phyloP scores from a whole-genome alignment of 192 early-diverging fungal species.

The Coemansia interrupta region DNA sequence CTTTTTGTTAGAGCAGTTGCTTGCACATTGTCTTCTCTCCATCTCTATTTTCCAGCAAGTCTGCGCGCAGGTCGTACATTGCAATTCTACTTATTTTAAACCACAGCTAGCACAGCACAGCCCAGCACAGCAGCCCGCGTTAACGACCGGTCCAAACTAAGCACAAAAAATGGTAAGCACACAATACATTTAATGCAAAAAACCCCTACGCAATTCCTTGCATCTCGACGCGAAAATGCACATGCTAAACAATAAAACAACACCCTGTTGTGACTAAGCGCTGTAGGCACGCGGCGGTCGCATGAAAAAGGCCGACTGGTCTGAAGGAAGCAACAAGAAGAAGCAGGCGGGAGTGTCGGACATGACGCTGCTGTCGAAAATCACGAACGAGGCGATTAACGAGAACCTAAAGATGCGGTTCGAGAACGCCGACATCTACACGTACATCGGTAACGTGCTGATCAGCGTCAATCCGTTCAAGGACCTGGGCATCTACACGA shows the following conservation, averaged over 20 bases:
- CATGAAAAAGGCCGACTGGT: conserved; percentile 65
- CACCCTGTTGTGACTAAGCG: too few relatives aligned
- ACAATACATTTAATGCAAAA: too few relatives aligned
- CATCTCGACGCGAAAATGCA: too few relatives aligned
- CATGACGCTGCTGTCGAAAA: conserved; percentile 89
- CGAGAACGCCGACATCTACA: conserved; percentile 75
- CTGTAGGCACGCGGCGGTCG: conserved; percentile 43
- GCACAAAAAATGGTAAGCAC: too few relatives aligned
- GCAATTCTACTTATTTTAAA: too few relatives aligned
- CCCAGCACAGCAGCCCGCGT: too few relatives aligned
- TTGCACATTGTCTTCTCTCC: conserved; percentile 3
- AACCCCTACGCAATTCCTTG: too few relatives aligned
- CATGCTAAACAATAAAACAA: neutral
- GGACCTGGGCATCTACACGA: conserved; percentile 91
- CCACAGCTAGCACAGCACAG: too few relatives aligned
- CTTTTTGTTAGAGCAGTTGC: neutral
- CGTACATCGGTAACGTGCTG: conserved; percentile 91
- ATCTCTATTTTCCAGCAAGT: neutral
- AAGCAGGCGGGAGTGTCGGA: conserved; percentile 80
- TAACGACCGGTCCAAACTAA: too few relatives aligned
- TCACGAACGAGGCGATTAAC: conserved; percentile 92
- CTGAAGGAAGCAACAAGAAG: conserved; percentile 66
- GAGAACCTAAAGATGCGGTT: conserved; percentile 91
- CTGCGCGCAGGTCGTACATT: too few relatives aligned
- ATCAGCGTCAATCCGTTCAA: conserved; percentile 95